Conservation (phyloP, 1,139 yeast genomes). For the Protomyces arabidopsidicola region DNA sequence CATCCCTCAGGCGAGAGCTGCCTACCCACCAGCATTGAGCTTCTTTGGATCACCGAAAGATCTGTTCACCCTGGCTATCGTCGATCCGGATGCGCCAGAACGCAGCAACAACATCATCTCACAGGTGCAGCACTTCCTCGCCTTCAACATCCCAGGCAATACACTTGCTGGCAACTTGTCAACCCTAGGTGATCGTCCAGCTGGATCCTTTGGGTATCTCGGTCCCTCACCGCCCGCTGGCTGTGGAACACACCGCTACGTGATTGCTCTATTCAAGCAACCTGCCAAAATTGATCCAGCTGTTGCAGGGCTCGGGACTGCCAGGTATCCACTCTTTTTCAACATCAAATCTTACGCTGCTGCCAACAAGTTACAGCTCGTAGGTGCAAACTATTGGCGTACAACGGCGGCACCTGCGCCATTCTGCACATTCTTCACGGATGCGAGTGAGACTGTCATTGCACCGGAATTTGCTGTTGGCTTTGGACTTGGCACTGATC, state of each 20-base stretch:
- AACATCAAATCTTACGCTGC: constrained; percentile 9
- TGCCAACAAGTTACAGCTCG: not conserved
- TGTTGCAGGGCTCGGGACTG: constrained; percentile 5
- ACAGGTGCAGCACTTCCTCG: constrained; percentile 7
- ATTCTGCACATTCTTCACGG: constrained; percentile 15
- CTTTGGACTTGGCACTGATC: constrained; percentile 4
- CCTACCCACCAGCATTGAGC: not conserved
- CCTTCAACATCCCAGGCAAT: constrained; percentile 8
- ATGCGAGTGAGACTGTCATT: constrained; percentile 1
- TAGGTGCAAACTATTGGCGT: constrained; percentile 10
- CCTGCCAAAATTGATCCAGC: constrained; percentile 1
- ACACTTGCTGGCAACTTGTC: constrained; percentile 1
- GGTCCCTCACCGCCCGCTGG: constrained; percentile 7
- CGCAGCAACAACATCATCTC: constrained; percentile 11
- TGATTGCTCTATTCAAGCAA: constrained; percentile 7
- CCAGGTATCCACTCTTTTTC: constrained; percentile 9
- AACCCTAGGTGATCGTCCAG: constrained; percentile 4
- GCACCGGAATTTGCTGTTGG: constrained; percentile 2
- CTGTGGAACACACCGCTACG: constrained; percentile 13
- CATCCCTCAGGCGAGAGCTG: not conserved
- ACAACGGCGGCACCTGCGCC: constrained; percentile 2
- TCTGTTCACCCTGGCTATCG: constrained; percentile 6
- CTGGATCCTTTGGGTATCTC: constrained; percentile 2
- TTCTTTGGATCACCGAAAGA: not conserved
- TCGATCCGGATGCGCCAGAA: constrained; percentile 10